phyloP scores from a whole-genome alignment of 257 asterid genomes.

The Orobanche coerulescens region DNA sequence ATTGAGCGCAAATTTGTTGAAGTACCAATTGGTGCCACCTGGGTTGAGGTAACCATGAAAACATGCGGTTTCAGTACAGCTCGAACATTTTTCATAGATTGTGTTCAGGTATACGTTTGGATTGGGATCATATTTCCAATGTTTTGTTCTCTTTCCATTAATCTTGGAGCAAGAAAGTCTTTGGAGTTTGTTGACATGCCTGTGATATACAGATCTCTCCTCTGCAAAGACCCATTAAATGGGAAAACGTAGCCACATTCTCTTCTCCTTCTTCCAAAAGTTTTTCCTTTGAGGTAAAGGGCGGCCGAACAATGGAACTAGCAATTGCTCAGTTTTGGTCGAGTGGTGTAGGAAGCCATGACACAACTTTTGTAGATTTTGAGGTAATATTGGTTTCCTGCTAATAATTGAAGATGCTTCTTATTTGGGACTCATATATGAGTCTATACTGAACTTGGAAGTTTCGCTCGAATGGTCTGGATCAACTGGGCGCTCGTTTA shows the following conservation, averaged over 20 bases:
- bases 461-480: not conserved
- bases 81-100: conserved; percentile 70
- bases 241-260: conserved; percentile 79
- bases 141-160: conserved; percentile 14
- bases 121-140: conserved; percentile 9
- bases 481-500: conserved; percentile 9
- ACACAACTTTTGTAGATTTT: conserved; percentile 60
- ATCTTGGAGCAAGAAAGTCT: conserved; percentile 11
- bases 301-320: conserved; percentile 87
- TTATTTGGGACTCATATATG: not conserved
- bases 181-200: conserved; percentile 30
- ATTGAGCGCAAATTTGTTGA: conserved; percentile 81
- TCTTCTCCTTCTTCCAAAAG: conserved; percentile 92
- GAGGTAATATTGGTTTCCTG: conserved; percentile 48
- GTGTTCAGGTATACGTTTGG: conserved; percentile 68
- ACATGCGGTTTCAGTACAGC: conserved; percentile 81
- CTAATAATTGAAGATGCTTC: conserved; percentile 14
- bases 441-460: conserved; percentile 4
- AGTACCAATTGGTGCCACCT: conserved; percentile 92
- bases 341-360: conserved; percentile 87
- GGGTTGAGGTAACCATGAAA: conserved; percentile 88
- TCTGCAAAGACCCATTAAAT: conserved; percentile 78
- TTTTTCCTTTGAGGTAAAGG: conserved; percentile 76
- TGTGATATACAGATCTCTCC: conserved; percentile 60
- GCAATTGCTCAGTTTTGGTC: conserved; percentile 98